Percentiles rank a stretch among this genome's conserved stretches.
Conservation (phyloP, 2,329 filamentous ascomycete genomes). For the Aaosphaeria pasadenensis region DNA sequence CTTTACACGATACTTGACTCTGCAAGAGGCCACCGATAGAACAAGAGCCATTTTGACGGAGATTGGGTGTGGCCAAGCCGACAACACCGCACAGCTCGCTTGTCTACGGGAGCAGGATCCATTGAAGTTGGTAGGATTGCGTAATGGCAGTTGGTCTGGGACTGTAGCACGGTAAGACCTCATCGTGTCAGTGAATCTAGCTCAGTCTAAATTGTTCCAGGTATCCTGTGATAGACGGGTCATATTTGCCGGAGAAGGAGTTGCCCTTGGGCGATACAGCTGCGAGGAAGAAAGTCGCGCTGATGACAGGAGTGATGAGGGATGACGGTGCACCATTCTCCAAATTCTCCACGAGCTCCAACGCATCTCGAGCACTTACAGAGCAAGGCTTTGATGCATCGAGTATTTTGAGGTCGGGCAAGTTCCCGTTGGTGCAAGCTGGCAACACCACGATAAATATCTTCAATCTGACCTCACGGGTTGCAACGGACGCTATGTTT, state of each 20-base stretch:
- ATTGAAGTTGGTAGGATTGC: conserved; percentile 11
- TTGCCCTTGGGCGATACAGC: conserved; percentile 18
- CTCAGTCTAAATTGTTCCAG: conserved; percentile 1
- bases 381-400: conserved; percentile 14
- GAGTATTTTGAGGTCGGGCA: conserved; percentile 10
- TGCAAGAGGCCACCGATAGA: conserved; percentile 16
- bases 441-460: conserved; percentile 31
- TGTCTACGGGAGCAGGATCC: conserved; percentile 24
- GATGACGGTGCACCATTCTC: conserved; percentile 32
- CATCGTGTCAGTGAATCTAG: conserved; percentile 1
- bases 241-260: conserved; percentile 20
- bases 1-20: conserved; percentile 22
- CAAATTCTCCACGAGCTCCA: conserved; percentile 18
- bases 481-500: conserved; percentile 28
- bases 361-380: conserved; percentile 17
- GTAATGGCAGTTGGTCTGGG: conserved; percentile 2
- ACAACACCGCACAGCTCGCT: conserved; percentile 9
- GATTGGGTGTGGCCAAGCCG: conserved; percentile 17
- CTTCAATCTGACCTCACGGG: conserved; percentile 31
- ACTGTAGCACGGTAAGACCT: conserved; percentile 7
- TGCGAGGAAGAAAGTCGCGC: conserved; percentile 12
- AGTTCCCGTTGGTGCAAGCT: conserved; percentile 18
- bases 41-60: conserved; percentile 20
- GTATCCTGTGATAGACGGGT: conserved; percentile 33
- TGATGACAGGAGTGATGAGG: conserved; percentile 28